Evolutionary conservation across 1,284 basidiomycete species (phyloP).

Genomic region (Boletus mariae): DNA sequence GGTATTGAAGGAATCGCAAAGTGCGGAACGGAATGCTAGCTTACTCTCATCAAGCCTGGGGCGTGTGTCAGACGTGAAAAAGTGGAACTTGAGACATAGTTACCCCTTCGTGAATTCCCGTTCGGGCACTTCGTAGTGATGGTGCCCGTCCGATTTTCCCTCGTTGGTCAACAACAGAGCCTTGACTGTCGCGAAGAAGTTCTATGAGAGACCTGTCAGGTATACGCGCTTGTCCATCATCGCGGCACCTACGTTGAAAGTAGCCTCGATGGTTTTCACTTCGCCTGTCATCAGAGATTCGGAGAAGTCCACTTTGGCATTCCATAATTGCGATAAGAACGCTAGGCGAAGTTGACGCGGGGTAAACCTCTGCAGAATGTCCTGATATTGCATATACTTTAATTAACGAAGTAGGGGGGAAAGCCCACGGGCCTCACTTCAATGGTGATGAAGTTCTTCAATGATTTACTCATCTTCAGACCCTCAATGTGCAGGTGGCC

Average conservation of each 20-base stretch:
- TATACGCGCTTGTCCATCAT: not conserved
- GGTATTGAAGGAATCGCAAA: conserved; percentile 98
- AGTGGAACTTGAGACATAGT: conserved; percentile 21
- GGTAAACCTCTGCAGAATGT: conserved; percentile 85
- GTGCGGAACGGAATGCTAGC: conserved; percentile 77
- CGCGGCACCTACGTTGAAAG: conserved; percentile 70
- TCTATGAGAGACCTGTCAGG: conserved; percentile 50
- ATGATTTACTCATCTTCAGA: conserved; percentile 98
- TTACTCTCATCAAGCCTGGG: conserved; percentile 75
- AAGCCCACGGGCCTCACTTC: conserved; percentile 57
- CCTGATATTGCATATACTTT: conserved; percentile 43
- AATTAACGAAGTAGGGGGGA: conserved; percentile 6
- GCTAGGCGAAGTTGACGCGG: conserved; percentile 92
- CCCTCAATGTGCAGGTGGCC: conserved; percentile 99
- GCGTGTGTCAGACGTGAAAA: conserved; percentile 11
- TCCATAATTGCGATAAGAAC: conserved; percentile 93
- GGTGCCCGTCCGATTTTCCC: conserved; percentile 52
- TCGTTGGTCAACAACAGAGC: conserved; percentile 64
- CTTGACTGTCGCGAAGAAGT: conserved; percentile 90
- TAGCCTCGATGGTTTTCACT: conserved; percentile 82
- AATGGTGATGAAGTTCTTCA: conserved; percentile 99
- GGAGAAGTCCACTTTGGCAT: conserved; percentile 91
- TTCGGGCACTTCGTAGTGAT: conserved; percentile 65
- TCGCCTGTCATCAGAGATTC: conserved; percentile 86
- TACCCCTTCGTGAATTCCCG: conserved; percentile 63